Conservation (phyloP, 75 land plant species). For the Sequoiadendron giganteum region DNA sequence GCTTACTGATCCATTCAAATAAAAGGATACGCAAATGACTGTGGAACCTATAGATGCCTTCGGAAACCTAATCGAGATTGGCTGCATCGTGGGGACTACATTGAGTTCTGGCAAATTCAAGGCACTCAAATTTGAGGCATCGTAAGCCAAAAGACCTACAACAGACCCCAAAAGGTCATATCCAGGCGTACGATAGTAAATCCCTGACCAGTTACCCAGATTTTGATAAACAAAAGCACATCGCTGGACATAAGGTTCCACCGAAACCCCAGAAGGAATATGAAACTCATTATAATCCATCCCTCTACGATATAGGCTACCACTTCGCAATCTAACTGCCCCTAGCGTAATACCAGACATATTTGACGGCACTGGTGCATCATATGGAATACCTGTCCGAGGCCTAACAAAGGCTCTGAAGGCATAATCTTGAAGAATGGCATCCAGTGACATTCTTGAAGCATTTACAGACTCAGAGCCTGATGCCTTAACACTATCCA, state of each 20-base stretch:
- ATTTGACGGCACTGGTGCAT: constrained; percentile 39
- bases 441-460: constrained; percentile 43
- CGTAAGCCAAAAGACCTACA: constrained; percentile 69
- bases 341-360: constrained; percentile 44
- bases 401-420: constrained; percentile 49
- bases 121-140: constrained; percentile 48
- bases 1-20: constrained; percentile 39
- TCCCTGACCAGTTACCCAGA: constrained; percentile 56
- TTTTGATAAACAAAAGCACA: constrained; percentile 79
- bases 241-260: constrained; percentile 41
- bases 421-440: constrained; percentile 54
- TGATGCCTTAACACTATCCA: neutral
- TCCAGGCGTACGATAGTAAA: constrained; percentile 36
- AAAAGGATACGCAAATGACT: constrained; percentile 57
- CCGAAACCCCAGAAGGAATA: constrained; percentile 47
- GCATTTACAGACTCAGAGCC: constrained; percentile 1
- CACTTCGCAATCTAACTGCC: constrained; percentile 67
- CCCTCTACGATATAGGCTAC: constrained; percentile 60
- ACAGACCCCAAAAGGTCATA: constrained; percentile 55
- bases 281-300: constrained; percentile 39
- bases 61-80: constrained; percentile 47
- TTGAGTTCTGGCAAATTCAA: constrained; percentile 41
- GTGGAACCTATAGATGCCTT: constrained; percentile 9
- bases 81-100: constrained; percentile 24
- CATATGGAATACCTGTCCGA: constrained; percentile 52